phyloP scores from a whole-genome alignment of 495 filamentous ascomycete genomes.

The Wilcoxina mikolae region DNA sequence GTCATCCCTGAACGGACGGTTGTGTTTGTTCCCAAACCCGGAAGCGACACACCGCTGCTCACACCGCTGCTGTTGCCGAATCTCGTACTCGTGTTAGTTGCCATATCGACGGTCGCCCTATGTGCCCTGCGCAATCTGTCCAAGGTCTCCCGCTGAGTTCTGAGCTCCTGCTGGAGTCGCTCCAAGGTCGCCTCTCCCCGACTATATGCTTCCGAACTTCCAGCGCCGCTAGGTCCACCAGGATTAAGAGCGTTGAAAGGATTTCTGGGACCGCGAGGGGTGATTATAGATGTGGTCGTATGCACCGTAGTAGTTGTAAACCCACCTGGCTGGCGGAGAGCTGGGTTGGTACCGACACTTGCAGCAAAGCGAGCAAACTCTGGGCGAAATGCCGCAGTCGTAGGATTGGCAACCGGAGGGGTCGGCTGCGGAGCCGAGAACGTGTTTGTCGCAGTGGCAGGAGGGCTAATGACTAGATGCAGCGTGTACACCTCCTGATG shows the following conservation, averaged over 20 bases:
- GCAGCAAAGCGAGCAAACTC: not conserved
- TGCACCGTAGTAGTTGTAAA: too few relatives aligned
- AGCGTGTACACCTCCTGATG: constrained; percentile 19
- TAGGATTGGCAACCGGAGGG: not conserved
- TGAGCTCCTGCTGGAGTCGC: not conserved
- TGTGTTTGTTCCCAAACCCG: constrained; percentile 3
- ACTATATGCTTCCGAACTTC: too few relatives aligned
- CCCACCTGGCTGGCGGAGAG: not conserved
- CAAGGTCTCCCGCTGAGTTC: not conserved
- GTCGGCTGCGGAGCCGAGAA: constrained; percentile 5
- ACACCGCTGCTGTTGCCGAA: constrained; percentile 10
- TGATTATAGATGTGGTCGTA: too few relatives aligned
- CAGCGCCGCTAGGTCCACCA: too few relatives aligned
- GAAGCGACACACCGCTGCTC: constrained; percentile 11
- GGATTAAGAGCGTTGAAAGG: too few relatives aligned
- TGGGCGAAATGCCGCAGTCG: not conserved
- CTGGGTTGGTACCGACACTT: not conserved
- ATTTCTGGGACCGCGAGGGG: too few relatives aligned
- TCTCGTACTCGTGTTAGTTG: constrained; percentile 10
- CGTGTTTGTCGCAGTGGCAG: constrained; percentile 8
- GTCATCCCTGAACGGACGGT: too few relatives aligned
- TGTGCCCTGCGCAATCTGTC: not conserved
- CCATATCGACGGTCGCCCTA: not conserved
- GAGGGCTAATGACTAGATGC: constrained; percentile 17
- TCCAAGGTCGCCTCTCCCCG: not conserved